Percentiles rank a stretch among this genome's conserved stretches.
Evolutionary conservation across 768 basidiomycete genomes (phyloP).

Genomic region (Termitomyces sp.): DNA sequence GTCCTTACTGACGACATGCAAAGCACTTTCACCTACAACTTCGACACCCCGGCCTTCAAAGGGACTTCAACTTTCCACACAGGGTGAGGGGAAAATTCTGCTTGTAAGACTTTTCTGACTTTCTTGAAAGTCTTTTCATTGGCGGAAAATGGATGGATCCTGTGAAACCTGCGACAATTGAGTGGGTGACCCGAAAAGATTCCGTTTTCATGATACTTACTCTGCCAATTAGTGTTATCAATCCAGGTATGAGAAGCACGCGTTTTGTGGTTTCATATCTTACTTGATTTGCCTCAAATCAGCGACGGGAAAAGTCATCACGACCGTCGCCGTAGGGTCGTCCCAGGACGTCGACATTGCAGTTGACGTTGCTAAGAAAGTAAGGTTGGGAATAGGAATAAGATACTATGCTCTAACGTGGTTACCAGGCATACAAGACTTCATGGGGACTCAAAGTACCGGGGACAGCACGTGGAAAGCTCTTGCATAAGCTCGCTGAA

Average conservation of each 20-base stretch:
- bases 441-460: constrained; percentile 61
- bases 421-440: constrained; percentile 38
- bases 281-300: background rate
- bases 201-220: background rate
- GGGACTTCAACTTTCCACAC: constrained; percentile 53
- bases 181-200: constrained; percentile 33
- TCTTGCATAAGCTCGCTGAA: constrained; percentile 27
- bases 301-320: constrained; percentile 58
- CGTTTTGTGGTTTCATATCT: constrained; percentile 21
- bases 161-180: constrained; percentile 43
- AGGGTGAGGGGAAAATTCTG: constrained; percentile 27
- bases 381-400: background rate
- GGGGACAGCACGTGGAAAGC: constrained; percentile 28
- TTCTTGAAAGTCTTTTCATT: constrained; percentile 43
- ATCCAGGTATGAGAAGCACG: constrained; percentile 17
- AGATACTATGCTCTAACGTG: background rate
- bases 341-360: constrained; percentile 62
- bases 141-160: constrained; percentile 53
- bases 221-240: constrained; percentile 11
- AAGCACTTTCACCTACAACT: constrained; percentile 39
- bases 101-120: background rate
- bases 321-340: constrained; percentile 47
- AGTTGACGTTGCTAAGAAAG: constrained; percentile 53
- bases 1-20: constrained; percentile 22
- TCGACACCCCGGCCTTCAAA: constrained; percentile 52